Percentiles rank a stretch among this genome's conserved stretches.
phyloP scores from a whole-genome alignment of 2,329 filamentous ascomycete genomes.

The Atkinsonella hypoxylon region DNA sequence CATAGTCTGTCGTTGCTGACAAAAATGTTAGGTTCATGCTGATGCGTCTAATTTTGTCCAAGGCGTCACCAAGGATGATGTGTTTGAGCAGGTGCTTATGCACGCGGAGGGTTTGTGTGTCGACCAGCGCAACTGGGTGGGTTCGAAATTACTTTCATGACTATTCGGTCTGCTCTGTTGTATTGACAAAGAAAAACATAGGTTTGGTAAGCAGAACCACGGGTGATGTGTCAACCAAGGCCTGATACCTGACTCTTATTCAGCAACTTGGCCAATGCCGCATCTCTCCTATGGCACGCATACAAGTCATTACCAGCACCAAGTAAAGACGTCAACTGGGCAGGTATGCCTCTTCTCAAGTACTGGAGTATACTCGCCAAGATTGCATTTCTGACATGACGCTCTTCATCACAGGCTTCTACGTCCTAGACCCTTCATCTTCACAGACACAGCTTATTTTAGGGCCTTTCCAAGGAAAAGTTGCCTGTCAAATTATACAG shows the following conservation, averaged over 20 bases:
- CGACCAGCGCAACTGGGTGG: conserved; percentile 70
- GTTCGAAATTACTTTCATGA: conserved; percentile 11
- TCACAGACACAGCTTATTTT: conserved; percentile 50
- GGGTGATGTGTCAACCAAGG: background rate
- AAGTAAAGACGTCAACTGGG: conserved; percentile 63
- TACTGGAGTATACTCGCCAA: background rate
- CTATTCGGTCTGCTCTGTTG: background rate
- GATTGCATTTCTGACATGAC: background rate
- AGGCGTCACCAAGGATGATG: conserved; percentile 57
- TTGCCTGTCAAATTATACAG: conserved; percentile 65
- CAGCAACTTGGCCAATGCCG: conserved; percentile 66
- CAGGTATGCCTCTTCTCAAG: conserved; percentile 31
- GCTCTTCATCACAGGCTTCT: conserved; percentile 46
- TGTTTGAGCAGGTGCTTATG: conserved; percentile 61
- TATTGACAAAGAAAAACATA: background rate
- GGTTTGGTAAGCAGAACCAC: conserved; percentile 12
- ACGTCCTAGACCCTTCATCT: conserved; percentile 46
- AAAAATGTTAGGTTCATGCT: conserved; percentile 54
- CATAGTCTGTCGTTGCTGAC: background rate
- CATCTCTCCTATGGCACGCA: conserved; percentile 68
- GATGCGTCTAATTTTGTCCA: conserved; percentile 63
- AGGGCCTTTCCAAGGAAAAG: conserved; percentile 69
- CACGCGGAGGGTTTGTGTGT: conserved; percentile 59
- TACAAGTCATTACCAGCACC: conserved; percentile 60
- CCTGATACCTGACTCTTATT: background rate